A percentile compares a stretch with the other conserved stretches of the same genome.
Conservation (phyloP, 805 yeast species). For the Candida schatavii region DNA sequence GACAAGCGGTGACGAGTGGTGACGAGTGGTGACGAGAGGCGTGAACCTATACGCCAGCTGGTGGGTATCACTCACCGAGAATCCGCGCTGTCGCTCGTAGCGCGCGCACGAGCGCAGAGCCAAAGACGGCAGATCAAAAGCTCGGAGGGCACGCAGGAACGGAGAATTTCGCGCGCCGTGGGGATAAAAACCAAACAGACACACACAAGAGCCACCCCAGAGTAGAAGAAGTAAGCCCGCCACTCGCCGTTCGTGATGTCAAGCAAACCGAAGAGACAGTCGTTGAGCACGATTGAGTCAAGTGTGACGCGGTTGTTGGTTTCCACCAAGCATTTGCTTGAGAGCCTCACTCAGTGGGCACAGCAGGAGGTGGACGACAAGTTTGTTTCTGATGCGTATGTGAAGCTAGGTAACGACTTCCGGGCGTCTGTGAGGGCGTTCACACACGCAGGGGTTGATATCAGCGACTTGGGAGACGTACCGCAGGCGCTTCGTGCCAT, state of each 20-base stretch:
- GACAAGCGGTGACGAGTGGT: too few species aligned
- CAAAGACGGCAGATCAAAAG: too few species aligned
- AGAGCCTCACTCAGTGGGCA: slow-evolving; percentile 88
- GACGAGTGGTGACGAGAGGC: too few species aligned
- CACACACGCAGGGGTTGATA: slow-evolving; percentile 72
- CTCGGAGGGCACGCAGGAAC: too few species aligned
- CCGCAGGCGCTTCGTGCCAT: slow-evolving; percentile 78
- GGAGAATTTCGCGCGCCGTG: too few species aligned
- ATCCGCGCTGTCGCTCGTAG: too few species aligned
- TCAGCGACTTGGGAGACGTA: slow-evolving; percentile 83
- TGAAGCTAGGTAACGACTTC: slow-evolving; percentile 90
- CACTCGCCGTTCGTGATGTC: slow-evolving; percentile 6
- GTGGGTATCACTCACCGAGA: too few species aligned
- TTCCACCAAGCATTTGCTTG: slow-evolving; percentile 85
- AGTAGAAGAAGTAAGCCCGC: not conserved
- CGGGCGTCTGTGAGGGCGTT: slow-evolving; percentile 82
- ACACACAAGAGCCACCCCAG: not conserved
- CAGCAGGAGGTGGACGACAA: slow-evolving; percentile 71
- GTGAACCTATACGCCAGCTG: too few species aligned
- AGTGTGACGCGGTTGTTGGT: slow-evolving; percentile 77
- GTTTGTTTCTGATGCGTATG: slow-evolving; percentile 87
- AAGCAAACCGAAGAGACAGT: slow-evolving; percentile 14
- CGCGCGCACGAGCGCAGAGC: too few species aligned
- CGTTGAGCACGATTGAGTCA: slow-evolving; percentile 61
- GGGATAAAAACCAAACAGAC: too few species aligned